phyloP scores from a whole-genome alignment of 257 asterid genomes.

The Capsicum chinense region DNA sequence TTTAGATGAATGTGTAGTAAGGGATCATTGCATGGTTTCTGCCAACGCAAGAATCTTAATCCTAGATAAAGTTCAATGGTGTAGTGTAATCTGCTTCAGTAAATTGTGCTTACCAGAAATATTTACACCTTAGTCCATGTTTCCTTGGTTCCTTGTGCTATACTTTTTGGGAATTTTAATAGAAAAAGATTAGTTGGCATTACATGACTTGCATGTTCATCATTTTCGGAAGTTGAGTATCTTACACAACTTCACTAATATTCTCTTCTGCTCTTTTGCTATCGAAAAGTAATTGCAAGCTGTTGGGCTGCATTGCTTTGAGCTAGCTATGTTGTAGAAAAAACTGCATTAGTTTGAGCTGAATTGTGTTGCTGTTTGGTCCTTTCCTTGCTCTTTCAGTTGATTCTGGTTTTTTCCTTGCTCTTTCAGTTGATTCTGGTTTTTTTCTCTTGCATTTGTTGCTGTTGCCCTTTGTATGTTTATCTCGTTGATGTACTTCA shows the following conservation, averaged over 20 bases:
- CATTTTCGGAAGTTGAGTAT: neutral
- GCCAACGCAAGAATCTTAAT: neutral
- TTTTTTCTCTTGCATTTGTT: neutral
- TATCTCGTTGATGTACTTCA: neutral
- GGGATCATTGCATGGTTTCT: neutral
- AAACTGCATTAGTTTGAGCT: neutral
- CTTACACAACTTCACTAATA: neutral
- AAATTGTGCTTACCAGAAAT: neutral
- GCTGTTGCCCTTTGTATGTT: neutral
- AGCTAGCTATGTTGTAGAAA: neutral
- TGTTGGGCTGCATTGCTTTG: neutral
- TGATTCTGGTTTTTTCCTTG: neutral
- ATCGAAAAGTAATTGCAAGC: neutral
- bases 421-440: neutral
- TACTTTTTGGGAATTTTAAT: neutral
- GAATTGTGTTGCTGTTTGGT: neutral
- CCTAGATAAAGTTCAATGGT: neutral
- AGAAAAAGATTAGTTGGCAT: neutral
- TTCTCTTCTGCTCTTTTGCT: neutral
- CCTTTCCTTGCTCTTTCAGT: neutral
- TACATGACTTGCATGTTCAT: neutral
- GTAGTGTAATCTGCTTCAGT: neutral
- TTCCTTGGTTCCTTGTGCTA: neutral
- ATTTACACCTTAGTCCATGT: neutral
- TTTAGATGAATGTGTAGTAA: neutral